Base-by-base conservation (phyloP, 2,329 filamentous ascomycete genomes). In the Cladosporium velox region DNA sequence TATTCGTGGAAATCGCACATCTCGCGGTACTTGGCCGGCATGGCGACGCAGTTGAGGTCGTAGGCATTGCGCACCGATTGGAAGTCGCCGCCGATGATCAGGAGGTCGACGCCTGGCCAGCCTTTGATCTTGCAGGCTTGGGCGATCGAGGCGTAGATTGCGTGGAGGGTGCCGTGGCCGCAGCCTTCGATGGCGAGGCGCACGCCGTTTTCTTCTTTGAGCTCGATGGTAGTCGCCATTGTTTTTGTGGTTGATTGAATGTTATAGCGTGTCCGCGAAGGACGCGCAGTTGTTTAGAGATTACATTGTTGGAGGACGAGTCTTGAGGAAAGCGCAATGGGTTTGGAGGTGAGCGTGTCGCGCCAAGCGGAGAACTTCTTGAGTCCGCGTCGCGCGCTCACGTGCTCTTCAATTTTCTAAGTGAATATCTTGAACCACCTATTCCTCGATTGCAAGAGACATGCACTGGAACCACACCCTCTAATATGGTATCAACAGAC, bases 81-180 rank as follows among this genome's bases (percentile, higher is more conserved):
- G 71, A 99, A 99, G 76, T 99, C 95, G 32, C 95, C 95, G 65
- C 94, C 92, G 72, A 99, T 97, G 74, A 99, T 96, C 71, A 99
- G 81, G 12, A 97, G 80, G 77, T 99, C 95, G 34, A 98, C 88
- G 38, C 86, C 87, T 70, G 90, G 84, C 93, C 94, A 97, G 28
- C 86, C 86, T 72, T 91, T 90, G 55, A 85, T 82, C 70, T 87
- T 82, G 77, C 90, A 91, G 11, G 92, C 85, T 69, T 86, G 84
- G 49, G 85, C 82, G 30, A 96, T 87, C 0, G 91, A 90, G 0
- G 90, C 87, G 78, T 98, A 99, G 72, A 99, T 98, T 66, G 92
- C 91, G 76, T 98, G 87, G 62, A 99, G 87, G 0, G 90, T 92
- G 69, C 95, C 95, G 80, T 99, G 95, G 66, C 94, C 94, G 76